These are phyloP conservation scores for Skeletonema menzelii DNA, from an alignment of 108 stramenopile species.

Conservation along the genomic window DNA sequence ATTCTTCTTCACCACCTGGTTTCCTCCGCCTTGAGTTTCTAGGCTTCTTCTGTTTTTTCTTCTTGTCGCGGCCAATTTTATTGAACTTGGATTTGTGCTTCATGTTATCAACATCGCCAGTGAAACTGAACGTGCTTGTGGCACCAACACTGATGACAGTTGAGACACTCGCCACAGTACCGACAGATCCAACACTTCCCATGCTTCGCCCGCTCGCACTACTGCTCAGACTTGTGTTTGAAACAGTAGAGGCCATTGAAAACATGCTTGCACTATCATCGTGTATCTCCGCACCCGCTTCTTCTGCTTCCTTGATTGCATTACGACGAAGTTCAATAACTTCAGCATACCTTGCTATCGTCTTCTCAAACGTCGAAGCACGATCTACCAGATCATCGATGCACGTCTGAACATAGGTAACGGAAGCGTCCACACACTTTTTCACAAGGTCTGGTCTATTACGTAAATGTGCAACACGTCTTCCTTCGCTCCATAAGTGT, in stretches of 20 bases:
- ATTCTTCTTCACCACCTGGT: constrained; percentile 84
- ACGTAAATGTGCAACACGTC: constrained; percentile 54
- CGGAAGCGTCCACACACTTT: constrained; percentile 56
- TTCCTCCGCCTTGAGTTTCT: constrained; percentile 52
- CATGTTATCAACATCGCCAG: constrained; percentile 57
- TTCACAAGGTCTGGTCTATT: constrained; percentile 60
- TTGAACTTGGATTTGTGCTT: constrained; percentile 89
- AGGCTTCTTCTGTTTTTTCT: constrained; percentile 76
- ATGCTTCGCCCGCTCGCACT: constrained; percentile 48
- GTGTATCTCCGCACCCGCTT: constrained; percentile 27
- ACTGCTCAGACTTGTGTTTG: constrained; percentile 68
- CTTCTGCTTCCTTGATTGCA: constrained; percentile 48
- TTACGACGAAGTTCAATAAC: constrained; percentile 71
- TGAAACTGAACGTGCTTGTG: constrained; percentile 69
- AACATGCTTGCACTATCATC: constrained; percentile 81
- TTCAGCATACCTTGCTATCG: constrained; percentile 59
- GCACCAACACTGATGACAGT: constrained; percentile 79
- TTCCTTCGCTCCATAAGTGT: constrained; percentile 72
- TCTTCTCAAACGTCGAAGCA: constrained; percentile 50
- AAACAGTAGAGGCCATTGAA: constrained; percentile 65
- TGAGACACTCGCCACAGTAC: constrained; percentile 64
- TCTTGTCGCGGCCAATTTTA: constrained; percentile 54
- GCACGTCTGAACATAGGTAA: constrained; percentile 53
- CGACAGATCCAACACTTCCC: constrained; percentile 35
- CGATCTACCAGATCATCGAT: constrained; percentile 70